Evolutionary conservation across 2,329 filamentous ascomycete species (phyloP).

Genomic region (Acephala macrosclerotiorum): DNA sequence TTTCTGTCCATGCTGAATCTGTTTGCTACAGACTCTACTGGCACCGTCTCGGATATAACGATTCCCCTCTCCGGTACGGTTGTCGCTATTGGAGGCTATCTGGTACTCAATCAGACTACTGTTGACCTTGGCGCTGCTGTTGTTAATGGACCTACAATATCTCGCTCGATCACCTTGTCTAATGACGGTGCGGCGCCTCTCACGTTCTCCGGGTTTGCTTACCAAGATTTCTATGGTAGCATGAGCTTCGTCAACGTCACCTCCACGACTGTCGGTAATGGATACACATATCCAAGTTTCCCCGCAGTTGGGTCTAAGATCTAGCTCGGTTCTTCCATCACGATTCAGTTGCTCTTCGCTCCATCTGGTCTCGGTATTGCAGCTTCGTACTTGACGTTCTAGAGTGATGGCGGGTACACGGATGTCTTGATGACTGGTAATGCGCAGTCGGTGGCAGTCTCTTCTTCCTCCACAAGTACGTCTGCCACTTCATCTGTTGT

Average conservation of each 20-base stretch:
- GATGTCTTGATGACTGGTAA: constrained; percentile 12
- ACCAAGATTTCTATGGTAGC: neutral
- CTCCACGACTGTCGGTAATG: constrained; percentile 11
- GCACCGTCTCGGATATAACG: neutral
- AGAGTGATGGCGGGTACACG: constrained; percentile 11
- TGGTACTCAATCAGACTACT: neutral
- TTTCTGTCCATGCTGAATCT: neutral
- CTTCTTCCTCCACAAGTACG: neutral
- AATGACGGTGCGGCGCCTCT: neutral
- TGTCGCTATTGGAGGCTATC: neutral
- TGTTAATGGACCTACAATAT: neutral
- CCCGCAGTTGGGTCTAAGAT: constrained; percentile 12
- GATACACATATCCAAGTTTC: constrained; percentile 7
- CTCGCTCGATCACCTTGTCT: neutral
- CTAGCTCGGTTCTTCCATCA: constrained; percentile 12
- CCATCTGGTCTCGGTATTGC: neutral
- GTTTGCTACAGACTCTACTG: neutral
- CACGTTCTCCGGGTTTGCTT: constrained; percentile 12
- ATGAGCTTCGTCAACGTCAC: constrained; percentile 4
- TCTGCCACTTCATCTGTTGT: neutral
- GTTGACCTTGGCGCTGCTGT: neutral
- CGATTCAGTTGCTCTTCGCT: constrained; percentile 5
- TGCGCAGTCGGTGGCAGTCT: neutral
- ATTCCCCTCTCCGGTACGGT: constrained; percentile 3
- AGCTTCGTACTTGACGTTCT: constrained; percentile 6